A percentile compares a stretch with the other conserved stretches of the same genome.
Conservation (phyloP, 2,329 filamentous ascomycete species). For the Eutypella sp. region DNA sequence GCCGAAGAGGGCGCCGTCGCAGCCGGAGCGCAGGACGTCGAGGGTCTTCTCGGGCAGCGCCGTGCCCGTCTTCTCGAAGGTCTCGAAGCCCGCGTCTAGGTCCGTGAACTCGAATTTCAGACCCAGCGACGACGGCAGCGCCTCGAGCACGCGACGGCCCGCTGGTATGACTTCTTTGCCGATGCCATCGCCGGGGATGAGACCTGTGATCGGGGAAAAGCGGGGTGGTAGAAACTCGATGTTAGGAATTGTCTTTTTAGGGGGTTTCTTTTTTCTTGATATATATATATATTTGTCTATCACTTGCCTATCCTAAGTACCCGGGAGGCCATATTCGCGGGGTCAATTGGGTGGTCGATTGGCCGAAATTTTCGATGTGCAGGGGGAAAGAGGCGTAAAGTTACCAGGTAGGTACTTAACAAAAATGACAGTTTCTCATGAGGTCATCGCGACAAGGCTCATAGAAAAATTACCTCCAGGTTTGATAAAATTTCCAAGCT, state of each 20-base stretch:
- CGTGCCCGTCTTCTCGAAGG: slow-evolving; percentile 82
- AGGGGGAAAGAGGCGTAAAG: background rate
- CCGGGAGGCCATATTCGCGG: slow-evolving; percentile 54
- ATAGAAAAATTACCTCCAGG: background rate
- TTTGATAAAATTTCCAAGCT: background rate
- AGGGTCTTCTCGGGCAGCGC: slow-evolving; percentile 90
- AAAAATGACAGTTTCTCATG: too few relatives aligned
- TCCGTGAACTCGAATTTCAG: slow-evolving; percentile 93
- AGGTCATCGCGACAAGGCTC: slow-evolving; percentile 8
- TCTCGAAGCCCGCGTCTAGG: slow-evolving; percentile 88
- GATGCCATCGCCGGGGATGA: slow-evolving; percentile 97
- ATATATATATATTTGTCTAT: too few relatives aligned
- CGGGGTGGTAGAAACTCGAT: background rate
- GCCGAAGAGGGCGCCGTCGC: slow-evolving; percentile 93
- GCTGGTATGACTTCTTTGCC: slow-evolving; percentile 97
- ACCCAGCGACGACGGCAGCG: slow-evolving; percentile 82
- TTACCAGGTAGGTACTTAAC: too few relatives aligned
- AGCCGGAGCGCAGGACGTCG: slow-evolving; percentile 81
- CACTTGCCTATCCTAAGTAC: slow-evolving; percentile 62
- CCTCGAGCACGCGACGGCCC: slow-evolving; percentile 85
- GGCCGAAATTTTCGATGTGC: background rate
- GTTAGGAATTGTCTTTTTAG: background rate
- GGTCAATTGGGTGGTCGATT: slow-evolving; percentile 26
- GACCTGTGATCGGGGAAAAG: slow-evolving; percentile 49
- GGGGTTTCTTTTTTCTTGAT: too few relatives aligned